These are phyloP conservation scores for Reutealis trisperma DNA, from an alignment of 345 rosid genomes.

Conservation along the genomic window DNA sequence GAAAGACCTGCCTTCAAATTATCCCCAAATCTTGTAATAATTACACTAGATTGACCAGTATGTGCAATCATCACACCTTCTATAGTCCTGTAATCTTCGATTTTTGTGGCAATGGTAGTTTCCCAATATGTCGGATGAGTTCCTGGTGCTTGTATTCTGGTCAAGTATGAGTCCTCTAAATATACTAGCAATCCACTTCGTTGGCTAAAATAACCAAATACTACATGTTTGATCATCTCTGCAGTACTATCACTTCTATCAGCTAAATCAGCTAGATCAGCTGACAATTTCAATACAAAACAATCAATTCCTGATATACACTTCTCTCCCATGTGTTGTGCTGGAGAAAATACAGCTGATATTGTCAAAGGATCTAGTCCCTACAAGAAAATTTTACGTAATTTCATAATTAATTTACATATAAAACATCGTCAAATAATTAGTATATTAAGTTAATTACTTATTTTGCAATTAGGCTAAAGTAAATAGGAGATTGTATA, in stretches of 20 bases:
- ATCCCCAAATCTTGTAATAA: conserved; percentile 86
- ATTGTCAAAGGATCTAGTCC: conserved; percentile 90
- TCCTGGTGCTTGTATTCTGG: conserved; percentile 86
- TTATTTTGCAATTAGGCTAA: no score
- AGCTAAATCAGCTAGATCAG: conserved; percentile 69
- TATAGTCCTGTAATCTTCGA: conserved; percentile 66
- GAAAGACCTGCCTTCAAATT: conserved; percentile 69
- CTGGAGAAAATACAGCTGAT: conserved; percentile 72
- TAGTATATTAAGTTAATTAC: no score
- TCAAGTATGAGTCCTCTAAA: conserved; percentile 67
- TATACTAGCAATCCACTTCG: conserved; percentile 73
- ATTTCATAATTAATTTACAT: no score
- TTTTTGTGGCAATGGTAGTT: conserved; percentile 73
- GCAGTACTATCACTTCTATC: conserved; percentile 80
- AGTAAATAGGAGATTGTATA: no score
- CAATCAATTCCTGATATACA: conserved; percentile 60
- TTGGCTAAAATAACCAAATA: conserved; percentile 92
- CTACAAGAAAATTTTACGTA: no score
- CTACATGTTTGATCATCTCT: conserved; percentile 90
- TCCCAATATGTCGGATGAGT: conserved; percentile 85
- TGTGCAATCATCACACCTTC: conserved; percentile 90
- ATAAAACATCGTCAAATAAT: no score
- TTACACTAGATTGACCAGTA: conserved; percentile 66
- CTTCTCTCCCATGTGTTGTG: conserved; percentile 90
- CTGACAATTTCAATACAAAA: conserved; percentile 75